These are phyloP conservation scores for Anthostomella pinea DNA, from an alignment of 2,329 filamentous ascomycete genomes.

Conservation along the genomic window DNA sequence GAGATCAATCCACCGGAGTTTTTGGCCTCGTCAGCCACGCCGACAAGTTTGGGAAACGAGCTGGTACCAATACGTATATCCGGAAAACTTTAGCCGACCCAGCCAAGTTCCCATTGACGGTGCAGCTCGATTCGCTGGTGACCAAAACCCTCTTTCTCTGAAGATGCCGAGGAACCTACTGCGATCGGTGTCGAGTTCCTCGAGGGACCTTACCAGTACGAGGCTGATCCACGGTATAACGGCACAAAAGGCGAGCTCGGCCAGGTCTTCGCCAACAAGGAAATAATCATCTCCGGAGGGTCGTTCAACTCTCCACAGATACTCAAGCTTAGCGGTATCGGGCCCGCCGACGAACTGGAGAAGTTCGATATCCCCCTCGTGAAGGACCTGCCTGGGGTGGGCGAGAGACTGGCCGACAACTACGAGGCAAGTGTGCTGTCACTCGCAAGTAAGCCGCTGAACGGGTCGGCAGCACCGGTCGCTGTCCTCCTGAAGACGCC, in stretches of 20 bases:
- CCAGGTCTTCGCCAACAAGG: constrained; percentile 30
- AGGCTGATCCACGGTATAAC: constrained; percentile 32
- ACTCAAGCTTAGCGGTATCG: constrained; percentile 50
- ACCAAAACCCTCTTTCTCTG: constrained; percentile 26
- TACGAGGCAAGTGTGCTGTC: constrained; percentile 33
- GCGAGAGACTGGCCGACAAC: constrained; percentile 48
- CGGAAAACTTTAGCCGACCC: constrained; percentile 43
- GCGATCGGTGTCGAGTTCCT: constrained; percentile 29
- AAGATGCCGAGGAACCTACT: constrained; percentile 20
- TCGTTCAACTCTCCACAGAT: constrained; percentile 51
- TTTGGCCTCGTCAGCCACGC: constrained; percentile 27
- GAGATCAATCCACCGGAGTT: constrained; percentile 27
- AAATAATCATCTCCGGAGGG: constrained; percentile 50
- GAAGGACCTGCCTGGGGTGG: constrained; percentile 47
- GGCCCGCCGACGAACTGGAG: constrained; percentile 39
- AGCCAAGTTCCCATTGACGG: constrained; percentile 43
- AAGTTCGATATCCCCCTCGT: constrained; percentile 44
- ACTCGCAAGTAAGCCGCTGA: constrained; percentile 24
- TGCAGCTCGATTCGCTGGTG: constrained; percentile 28
- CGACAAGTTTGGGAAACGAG: constrained; percentile 26
- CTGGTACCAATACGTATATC: constrained; percentile 48
- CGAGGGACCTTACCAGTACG: constrained; percentile 32
- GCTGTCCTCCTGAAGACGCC: constrained; percentile 29
- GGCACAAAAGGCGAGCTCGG: constrained; percentile 29
- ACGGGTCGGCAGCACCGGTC: constrained; percentile 30